Conservation (phyloP, 164 flowering plant species). For the Tetracentron sinense region DNA sequence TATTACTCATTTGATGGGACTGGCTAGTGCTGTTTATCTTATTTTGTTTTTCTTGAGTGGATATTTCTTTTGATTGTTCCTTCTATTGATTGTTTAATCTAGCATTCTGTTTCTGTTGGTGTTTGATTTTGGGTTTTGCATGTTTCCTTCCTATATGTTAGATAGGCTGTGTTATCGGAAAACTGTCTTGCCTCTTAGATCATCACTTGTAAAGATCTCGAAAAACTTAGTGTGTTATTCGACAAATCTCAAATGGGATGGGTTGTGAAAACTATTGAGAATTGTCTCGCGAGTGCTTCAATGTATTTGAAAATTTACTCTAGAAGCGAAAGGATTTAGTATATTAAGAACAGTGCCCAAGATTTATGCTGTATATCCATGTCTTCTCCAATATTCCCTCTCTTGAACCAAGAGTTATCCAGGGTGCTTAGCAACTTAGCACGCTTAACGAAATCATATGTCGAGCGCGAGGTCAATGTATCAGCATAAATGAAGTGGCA, state of each 20-base stretch:
- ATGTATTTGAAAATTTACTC: too few relatives aligned
- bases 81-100: background rate
- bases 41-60: background rate
- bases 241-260: too few relatives aligned
- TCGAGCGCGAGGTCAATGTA: background rate
- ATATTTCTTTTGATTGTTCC: slow-evolving; percentile 2
- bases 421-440: background rate
- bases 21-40: background rate
- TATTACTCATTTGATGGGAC: too few relatives aligned
- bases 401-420: background rate
- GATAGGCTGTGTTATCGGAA: too few relatives aligned
- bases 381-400: background rate
- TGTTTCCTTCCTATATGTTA: background rate
- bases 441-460: background rate
- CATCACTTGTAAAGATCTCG: too few relatives aligned
- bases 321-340: too few relatives aligned
- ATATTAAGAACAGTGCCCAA: too few relatives aligned
- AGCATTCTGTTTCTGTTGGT: background rate
- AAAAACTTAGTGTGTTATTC: too few relatives aligned
- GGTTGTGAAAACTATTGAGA: too few relatives aligned
- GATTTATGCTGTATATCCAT: too few relatives aligned
- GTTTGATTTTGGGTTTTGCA: background rate
- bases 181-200: too few relatives aligned
- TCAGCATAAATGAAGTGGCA: background rate
- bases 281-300: too few relatives aligned